Conservation (phyloP, 164 flowering plant species). For the Protea cynaroides region DNA sequence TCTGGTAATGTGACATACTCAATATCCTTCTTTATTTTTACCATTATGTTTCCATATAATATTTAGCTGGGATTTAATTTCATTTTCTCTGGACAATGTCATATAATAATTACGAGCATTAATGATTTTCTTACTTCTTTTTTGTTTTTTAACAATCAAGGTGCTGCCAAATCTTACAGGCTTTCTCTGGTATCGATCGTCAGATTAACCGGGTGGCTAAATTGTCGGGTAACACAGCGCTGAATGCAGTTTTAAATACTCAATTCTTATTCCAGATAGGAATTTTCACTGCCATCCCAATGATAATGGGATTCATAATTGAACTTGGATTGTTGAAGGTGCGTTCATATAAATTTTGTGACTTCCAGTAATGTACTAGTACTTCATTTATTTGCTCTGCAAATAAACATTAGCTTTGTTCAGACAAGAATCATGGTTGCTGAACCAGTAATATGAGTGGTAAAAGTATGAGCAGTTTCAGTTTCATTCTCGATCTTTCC, state of each 20-base stretch:
- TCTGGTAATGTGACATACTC: slow-evolving; percentile 48
- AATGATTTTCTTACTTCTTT: background rate
- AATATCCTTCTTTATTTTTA: background rate
- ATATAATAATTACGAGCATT: background rate
- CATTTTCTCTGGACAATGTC: background rate
- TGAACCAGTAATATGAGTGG: background rate
- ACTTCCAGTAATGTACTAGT: background rate
- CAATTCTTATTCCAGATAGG: slow-evolving; percentile 98
- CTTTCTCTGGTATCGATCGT: slow-evolving; percentile 84
- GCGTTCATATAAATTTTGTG: slow-evolving; percentile 8
- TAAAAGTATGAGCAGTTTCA: no score
- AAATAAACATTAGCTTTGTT: background rate
- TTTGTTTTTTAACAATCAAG: background rate
- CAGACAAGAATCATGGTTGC: background rate
- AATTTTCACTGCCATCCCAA: slow-evolving; percentile 95
- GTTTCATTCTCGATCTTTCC: background rate
- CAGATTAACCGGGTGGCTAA: slow-evolving; percentile 44
- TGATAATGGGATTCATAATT: slow-evolving; percentile 92
- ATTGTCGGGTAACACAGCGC: slow-evolving; percentile 66
- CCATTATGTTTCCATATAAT: slow-evolving; percentile 1
- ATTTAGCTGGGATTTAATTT: background rate
- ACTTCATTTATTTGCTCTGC: background rate
- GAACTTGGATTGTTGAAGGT: slow-evolving; percentile 89
- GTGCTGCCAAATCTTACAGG: slow-evolving; percentile 40
- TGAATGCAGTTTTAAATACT: slow-evolving; percentile 85